phyloP scores from a whole-genome alignment of 228 moss, liverwort and hornwort species.

The Sphagnum fallax region DNA sequence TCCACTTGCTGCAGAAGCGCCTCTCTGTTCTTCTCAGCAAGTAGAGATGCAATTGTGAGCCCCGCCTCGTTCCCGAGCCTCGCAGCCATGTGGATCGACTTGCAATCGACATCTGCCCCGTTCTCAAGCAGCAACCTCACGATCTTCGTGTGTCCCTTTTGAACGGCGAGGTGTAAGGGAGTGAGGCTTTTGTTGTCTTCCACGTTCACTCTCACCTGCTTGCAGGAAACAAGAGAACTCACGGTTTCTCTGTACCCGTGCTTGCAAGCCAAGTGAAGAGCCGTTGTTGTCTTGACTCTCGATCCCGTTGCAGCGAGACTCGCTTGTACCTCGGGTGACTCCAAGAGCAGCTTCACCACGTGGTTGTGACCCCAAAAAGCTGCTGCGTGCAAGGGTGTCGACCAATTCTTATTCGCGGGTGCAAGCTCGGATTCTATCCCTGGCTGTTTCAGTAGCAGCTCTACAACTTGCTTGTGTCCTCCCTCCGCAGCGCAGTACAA shows the following conservation, averaged over 20 bases:
- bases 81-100: conserved; percentile 2
- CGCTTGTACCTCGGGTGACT: not conserved
- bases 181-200: not conserved
- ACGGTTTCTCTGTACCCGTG: not conserved
- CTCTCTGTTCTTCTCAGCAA: conserved; percentile 1
- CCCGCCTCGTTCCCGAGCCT: not conserved
- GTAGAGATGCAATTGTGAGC: not conserved
- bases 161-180: not conserved
- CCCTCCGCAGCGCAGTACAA: not conserved
- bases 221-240: not conserved
- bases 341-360: not conserved
- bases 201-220: not conserved
- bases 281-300: not conserved
- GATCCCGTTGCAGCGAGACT: not conserved
- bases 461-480: not conserved
- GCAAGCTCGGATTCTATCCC: conserved; percentile 1
- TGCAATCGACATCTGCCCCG: not conserved
- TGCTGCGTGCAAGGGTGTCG: not conserved
- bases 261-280: conserved; percentile 2
- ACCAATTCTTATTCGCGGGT: not conserved
- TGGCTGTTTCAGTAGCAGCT: not conserved
- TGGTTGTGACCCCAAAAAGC: not conserved
- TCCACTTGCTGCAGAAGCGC: not conserved
- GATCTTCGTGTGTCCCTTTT: not conserved
- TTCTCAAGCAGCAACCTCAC: not conserved